Base-by-base conservation (phyloP, 148 eudicot genomes). In the Vaccinium vitisidaea region DNA sequence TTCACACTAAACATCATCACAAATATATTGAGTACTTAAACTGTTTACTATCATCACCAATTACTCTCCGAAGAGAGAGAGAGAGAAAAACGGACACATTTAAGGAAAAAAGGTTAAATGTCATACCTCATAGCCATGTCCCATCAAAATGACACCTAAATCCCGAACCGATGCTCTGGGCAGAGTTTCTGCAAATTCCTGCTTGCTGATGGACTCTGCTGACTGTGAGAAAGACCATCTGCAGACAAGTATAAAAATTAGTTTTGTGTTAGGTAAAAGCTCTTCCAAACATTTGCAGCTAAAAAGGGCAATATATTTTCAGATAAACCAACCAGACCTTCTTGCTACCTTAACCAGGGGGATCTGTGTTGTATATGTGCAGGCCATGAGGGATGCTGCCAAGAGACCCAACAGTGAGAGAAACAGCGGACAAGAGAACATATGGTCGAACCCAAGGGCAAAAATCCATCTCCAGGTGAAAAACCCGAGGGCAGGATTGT, bases 291-390 rank as follows among this genome's bases (percentile, higher is more conserved):
- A 67, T 55, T 82, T 23, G 25, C 30, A 67, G 54, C 48, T 77
- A 77, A 54, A 55, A 84, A 23, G 36, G 49, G 21, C 53, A 79
- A 65, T 21, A 58, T 12, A 43, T 69, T 86, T 56, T 71, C 56
- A 81, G 52, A 75, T 6, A 86, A 83, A 79, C 36, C 84, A 84
- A 84, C 27, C 83, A 81, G 84, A 96, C 99, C 99, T 97, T 91
- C 93, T 89, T 84, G 99, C 99, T 89, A 95, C 98, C 93, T 95
- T 97, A 86, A 95, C 94, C 85, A 93, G 54, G 79, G 99, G 99
- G 75, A 97, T 94, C 86, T 97, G 99, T 9, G 99, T 97, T 36
- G 99, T 97, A 80, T 92, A 97, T 19, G 99, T 97, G 87, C 99
- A 97, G 48, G 99, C 99, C 94, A 94, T 96, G 43, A 96, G 94